These are phyloP conservation scores for Myriosclerotinia duriaeana DNA, from an alignment of 2,329 filamentous ascomycete genomes.

Conservation along the genomic window DNA sequence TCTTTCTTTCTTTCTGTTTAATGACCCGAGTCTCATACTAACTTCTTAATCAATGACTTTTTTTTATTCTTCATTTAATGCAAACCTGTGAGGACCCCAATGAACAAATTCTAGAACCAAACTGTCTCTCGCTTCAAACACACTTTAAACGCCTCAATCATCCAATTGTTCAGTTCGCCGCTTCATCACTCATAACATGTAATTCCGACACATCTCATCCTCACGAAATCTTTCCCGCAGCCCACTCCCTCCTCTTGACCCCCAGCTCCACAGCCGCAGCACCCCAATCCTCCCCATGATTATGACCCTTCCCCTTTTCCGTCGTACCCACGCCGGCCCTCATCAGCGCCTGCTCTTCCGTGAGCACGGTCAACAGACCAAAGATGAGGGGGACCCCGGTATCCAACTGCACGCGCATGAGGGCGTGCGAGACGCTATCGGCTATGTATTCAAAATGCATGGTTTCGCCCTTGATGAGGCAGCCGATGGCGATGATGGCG, in stretches of 20 bases:
- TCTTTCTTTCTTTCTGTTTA: slow-evolving; percentile 14
- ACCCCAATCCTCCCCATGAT: slow-evolving; percentile 97
- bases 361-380: slow-evolving; percentile 85
- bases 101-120: slow-evolving; percentile 12
- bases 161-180: slow-evolving; percentile 4
- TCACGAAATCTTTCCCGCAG: slow-evolving; percentile 43
- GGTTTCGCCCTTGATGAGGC: slow-evolving; percentile 96
- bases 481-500: slow-evolving; percentile 90
- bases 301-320: slow-evolving; percentile 72
- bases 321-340: slow-evolving; percentile 66
- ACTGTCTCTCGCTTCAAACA: neutral
- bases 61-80: neutral
- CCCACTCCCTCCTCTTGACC: slow-evolving; percentile 82
- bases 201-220: neutral
- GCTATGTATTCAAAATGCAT: slow-evolving; percentile 99
- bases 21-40: slow-evolving; percentile 5
- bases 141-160: slow-evolving; percentile 11
- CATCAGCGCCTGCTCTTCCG: slow-evolving; percentile 80
- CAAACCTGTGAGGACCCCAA: neutral
- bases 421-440: slow-evolving; percentile 82
- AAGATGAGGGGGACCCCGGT: slow-evolving; percentile 87
- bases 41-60: slow-evolving; percentile 1
- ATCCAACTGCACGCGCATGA: slow-evolving; percentile 94
- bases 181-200: neutral
- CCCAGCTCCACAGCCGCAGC: slow-evolving; percentile 91